Base-by-base conservation (phyloP, 2,329 filamentous ascomycete species). In the Coniochaeta prunicola region DNA sequence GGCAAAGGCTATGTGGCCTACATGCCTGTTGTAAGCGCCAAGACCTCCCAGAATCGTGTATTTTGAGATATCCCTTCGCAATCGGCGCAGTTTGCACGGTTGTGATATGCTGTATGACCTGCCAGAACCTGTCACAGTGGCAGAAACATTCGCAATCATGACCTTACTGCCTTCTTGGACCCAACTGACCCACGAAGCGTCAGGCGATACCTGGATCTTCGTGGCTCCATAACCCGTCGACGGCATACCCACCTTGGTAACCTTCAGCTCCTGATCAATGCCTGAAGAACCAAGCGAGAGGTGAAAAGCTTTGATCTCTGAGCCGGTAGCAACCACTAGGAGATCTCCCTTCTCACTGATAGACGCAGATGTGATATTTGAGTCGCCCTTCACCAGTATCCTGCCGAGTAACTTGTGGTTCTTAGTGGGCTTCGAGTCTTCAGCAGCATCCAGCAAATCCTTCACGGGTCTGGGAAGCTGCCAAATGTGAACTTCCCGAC, bases 401-500 rank as follows among this genome's bases (percentile, higher is more conserved):
- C 86, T 88, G 59, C 87, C 88, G 33, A 91, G 79, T 9, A 91
- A 77, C 68, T 85, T 88, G 57, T 83, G 81, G 70, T 80, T 84
- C 61, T 78, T 79, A 63, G 77, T 80, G 62, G 76, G 71, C 63
- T 71, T 77, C 60, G 67, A 69, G 58, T 68, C 73, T 59, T 70
- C 70, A 17, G 75, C 74, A 10, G 72, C 73, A 48, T 76, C 71
- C 50, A 79, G 70, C 26, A 85, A 71, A 42, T 80, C 75, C 31
- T 73, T 73, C 17, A 81, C 72, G 4, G 79, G 73, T 60, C 73
- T 74, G 54, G 69, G 75, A 17, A 85, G 67, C 40, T 77, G 83
- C 92, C 92, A 99, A 61, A 99, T 83, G 65, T 89, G 87, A 55
- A 97, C 80, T 70, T 96, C 90, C 59, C 89, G 83, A 64, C 93